A percentile compares a stretch with the other conserved stretches of the same genome.
Conservation (phyloP, 495 filamentous ascomycete species). For the Tuber melanosporum region DNA sequence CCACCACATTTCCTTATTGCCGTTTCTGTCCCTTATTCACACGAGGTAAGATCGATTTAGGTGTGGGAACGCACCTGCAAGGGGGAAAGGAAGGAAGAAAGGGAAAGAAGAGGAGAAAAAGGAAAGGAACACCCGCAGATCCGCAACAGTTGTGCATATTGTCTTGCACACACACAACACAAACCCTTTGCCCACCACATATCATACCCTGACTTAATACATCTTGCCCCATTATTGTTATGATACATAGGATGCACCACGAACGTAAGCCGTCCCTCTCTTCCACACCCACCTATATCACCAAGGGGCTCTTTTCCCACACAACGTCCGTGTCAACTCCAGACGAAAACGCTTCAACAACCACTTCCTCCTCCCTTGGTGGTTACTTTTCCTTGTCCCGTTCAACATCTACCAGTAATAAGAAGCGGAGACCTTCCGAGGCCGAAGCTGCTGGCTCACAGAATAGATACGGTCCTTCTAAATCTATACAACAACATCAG, state of each 20-base stretch:
- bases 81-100: background rate
- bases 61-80: background rate
- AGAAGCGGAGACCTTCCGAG: slow-evolving; percentile 30
- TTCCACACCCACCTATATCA: slow-evolving; percentile 39
- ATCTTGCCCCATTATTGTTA: background rate
- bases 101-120: background rate
- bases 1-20: background rate
- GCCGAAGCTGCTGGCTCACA: slow-evolving; percentile 12
- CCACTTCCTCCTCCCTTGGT: slow-evolving; percentile 33
- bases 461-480: background rate
- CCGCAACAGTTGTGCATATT: background rate
- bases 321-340: slow-evolving; percentile 38
- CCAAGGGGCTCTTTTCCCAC: slow-evolving; percentile 35
- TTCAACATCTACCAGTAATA: slow-evolving; percentile 20
- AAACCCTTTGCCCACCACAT: background rate
- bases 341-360: slow-evolving; percentile 30
- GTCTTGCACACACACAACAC: background rate
- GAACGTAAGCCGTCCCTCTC: slow-evolving; percentile 39
- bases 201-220: background rate
- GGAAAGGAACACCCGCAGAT: background rate
- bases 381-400: slow-evolving; percentile 40
- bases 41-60: background rate
- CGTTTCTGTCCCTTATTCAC: background rate
- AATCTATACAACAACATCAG: background rate
- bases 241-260: slow-evolving; percentile 27